Evolutionary conservation across 2,329 filamentous ascomycete species (phyloP), one percentile per base, ranked within the genome.

Genomic region (Aspergillus costaricaensis): DNA sequence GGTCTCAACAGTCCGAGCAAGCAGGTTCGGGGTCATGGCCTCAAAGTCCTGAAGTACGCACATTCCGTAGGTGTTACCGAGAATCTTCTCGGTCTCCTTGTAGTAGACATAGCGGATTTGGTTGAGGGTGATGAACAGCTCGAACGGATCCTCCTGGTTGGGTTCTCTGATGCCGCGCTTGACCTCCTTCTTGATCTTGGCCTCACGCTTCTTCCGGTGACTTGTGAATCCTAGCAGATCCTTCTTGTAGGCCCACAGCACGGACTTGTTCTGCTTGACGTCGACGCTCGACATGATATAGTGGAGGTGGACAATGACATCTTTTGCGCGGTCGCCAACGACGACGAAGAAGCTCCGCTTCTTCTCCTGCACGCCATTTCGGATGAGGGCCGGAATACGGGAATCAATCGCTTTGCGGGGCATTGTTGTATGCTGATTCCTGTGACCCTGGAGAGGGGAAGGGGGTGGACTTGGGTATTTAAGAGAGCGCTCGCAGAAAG

Each of bases 101-200:
- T 99, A 99, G 84, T 96, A 99, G 60, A 95, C 92, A 85, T 99
- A 99, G 77, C 95, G 91, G 75, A 99, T 96, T 77, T 97, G 92
- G 81, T 98, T 91, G 59, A 96, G 88, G 60, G 92, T 95, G 70
- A 98, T 90, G 79, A 98, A 99, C 57, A 98, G 86, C 80, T 99
- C 95, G 81, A 99, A 99, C 0, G 95, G 91, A 74, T 99, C 95
- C 74, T 96, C 92, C 57, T 88, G 86, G 77, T 99, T 96, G 64
- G 91, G 87, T 77, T 99, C 95, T 72, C 96, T 87, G 67, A 93
- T 92, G 48, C 95, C 95, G 70, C 92, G 87, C 81, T 96, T 97
- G 77, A 99, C 92, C 73, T 99, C 95, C 78, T 94, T 96, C 81
- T 96, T 96, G 77, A 99, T 97, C 82, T 97, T 99, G 72, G 89